These are phyloP conservation scores for Salix exigua DNA, from an alignment of 345 rosid genomes.

Conservation along the genomic window DNA sequence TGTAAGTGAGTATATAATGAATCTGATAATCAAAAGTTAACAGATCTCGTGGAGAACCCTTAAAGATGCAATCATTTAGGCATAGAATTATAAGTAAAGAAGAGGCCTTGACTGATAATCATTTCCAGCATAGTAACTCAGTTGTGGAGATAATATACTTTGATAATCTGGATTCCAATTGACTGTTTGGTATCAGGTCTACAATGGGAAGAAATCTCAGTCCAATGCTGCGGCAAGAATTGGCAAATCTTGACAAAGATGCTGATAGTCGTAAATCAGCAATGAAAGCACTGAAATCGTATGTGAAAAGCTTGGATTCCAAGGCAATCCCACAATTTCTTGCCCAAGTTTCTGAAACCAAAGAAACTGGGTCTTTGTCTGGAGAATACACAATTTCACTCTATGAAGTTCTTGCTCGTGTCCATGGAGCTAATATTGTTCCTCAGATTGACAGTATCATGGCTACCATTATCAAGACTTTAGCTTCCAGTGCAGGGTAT, in stretches of 20 bases:
- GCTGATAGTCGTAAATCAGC: slow-evolving; percentile 71
- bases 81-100: neutral
- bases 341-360: slow-evolving; percentile 83
- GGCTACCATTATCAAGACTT: slow-evolving; percentile 73
- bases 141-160: neutral
- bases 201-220: slow-evolving; percentile 69
- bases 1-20: neutral
- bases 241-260: slow-evolving; percentile 85
- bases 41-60: neutral
- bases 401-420: slow-evolving; percentile 90
- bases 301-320: slow-evolving; percentile 76
- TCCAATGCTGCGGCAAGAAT: slow-evolving; percentile 59
- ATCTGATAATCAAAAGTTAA: neutral
- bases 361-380: slow-evolving; percentile 76
- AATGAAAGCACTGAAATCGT: slow-evolving; percentile 72
- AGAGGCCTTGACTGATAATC: neutral
- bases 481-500: slow-evolving; percentile 87
- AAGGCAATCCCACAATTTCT: slow-evolving; percentile 81
- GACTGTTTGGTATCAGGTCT: slow-evolving; percentile 26
- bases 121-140: neutral
- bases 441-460: slow-evolving; percentile 86
- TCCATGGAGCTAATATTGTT: slow-evolving; percentile 86
- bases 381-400: slow-evolving; percentile 91
- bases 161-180: neutral
- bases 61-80: neutral